Conservation (phyloP, 2,329 filamentous ascomycete genomes). For the Aciculosporium take region DNA sequence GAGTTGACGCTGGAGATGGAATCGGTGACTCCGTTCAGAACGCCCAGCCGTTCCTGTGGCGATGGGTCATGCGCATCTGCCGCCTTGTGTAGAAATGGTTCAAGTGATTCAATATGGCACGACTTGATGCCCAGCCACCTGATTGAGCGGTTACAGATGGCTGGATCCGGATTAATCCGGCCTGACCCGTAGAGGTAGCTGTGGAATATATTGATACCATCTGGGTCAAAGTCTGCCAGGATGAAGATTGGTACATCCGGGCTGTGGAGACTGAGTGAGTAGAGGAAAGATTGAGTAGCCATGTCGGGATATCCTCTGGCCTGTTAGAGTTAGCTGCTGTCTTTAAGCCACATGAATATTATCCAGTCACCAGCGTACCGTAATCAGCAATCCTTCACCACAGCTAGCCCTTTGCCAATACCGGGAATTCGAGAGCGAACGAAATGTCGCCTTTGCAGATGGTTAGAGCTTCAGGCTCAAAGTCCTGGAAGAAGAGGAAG, state of each 20-base stretch:
- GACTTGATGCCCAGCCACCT: constrained; percentile 50
- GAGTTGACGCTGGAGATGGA: constrained; percentile 15
- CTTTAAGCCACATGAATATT: not conserved
- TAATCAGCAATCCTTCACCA: constrained; percentile 51
- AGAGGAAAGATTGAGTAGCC: constrained; percentile 51
- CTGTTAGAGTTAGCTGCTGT: constrained; percentile 24
- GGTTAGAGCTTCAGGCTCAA: too few relatives aligned
- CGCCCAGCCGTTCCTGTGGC: not conserved
- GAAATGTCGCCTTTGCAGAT: constrained; percentile 54
- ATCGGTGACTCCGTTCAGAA: not conserved
- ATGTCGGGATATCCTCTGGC: constrained; percentile 76
- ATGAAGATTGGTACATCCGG: constrained; percentile 43
- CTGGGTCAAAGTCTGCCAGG: constrained; percentile 62
- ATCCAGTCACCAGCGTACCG: constrained; percentile 28
- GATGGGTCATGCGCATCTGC: not conserved
- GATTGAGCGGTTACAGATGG: constrained; percentile 34
- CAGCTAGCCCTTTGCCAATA: constrained; percentile 37
- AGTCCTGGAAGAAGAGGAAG: not conserved
- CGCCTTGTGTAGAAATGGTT: not conserved
- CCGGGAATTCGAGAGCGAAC: constrained; percentile 42
- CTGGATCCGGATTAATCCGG: constrained; percentile 44
- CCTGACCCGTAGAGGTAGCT: constrained; percentile 62
- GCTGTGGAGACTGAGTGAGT: constrained; percentile 30
- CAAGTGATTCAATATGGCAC: constrained; percentile 21
- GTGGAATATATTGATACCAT: constrained; percentile 58